Percentiles rank a stretch among this genome's conserved stretches.
phyloP scores from a whole-genome alignment of 176 grass and related monocot species.

The Lolium perenne region DNA sequence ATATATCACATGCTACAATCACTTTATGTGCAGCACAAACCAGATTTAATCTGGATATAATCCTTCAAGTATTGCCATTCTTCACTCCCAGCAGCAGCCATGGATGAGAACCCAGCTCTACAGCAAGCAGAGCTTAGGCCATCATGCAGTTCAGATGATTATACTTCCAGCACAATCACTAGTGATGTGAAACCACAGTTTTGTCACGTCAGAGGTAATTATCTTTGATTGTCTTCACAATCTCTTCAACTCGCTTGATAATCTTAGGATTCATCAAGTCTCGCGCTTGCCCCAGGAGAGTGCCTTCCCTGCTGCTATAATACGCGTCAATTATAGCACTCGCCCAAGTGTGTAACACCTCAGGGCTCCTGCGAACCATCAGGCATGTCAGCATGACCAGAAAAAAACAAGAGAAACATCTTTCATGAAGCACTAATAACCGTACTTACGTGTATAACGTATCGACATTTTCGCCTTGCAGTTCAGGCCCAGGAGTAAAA shows the following conservation, averaged over 20 bases:
- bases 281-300: slow-evolving; percentile 69
- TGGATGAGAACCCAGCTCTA: not conserved
- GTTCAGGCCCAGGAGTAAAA: slow-evolving; percentile 79
- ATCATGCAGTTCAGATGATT: not conserved
- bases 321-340: slow-evolving; percentile 78
- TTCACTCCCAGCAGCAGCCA: not conserved
- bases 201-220: slow-evolving; percentile 57
- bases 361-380: slow-evolving; percentile 67
- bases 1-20: not conserved
- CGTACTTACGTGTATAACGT: slow-evolving; percentile 75
- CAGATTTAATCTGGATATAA: not conserved
- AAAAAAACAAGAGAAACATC: slow-evolving; percentile 7
- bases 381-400: not conserved
- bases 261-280: slow-evolving; percentile 88
- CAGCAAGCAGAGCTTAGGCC: not conserved
- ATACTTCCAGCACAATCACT: not conserved
- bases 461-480: slow-evolving; percentile 72
- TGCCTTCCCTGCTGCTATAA: slow-evolving; percentile 65
- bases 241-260: slow-evolving; percentile 66
- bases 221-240: slow-evolving; percentile 71
- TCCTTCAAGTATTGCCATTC: not conserved
- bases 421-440: not conserved
- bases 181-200: not conserved
- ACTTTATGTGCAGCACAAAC: not conserved
- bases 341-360: slow-evolving; percentile 67